These are phyloP conservation scores for Actinomucor elegans DNA, from an alignment of 371 early-diverging fungal species.

Conservation along the genomic window DNA sequence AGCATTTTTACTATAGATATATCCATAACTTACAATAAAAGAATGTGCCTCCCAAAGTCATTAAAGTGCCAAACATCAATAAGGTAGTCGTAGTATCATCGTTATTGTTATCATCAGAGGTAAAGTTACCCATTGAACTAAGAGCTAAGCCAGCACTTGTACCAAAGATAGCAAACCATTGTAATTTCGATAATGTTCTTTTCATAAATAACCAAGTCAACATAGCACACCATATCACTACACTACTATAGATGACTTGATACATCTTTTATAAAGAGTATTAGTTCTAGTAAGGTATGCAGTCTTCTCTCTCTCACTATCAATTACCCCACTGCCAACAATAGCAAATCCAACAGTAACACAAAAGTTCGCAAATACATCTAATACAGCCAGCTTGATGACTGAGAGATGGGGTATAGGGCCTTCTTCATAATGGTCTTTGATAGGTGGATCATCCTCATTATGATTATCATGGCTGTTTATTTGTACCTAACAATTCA, in stretches of 20 bases:
- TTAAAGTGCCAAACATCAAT: constrained; percentile 50
- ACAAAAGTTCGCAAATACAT: constrained; percentile 69
- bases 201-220: constrained; percentile 62
- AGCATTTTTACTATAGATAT: not conserved
- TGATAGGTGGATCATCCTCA: not conserved
- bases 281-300: too few relatives aligned
- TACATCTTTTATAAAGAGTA: too few relatives aligned
- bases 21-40: constrained; percentile 46
- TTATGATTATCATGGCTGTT: not conserved
- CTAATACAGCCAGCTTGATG: constrained; percentile 57
- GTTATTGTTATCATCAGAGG: constrained; percentile 17
- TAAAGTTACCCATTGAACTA: constrained; percentile 44
- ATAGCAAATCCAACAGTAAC: constrained; percentile 73
- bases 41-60: constrained; percentile 59
- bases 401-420: constrained; percentile 50
- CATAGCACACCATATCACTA: constrained; percentile 81
- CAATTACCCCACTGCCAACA: constrained; percentile 77
- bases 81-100: not conserved
- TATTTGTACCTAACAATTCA: constrained; percentile 4
- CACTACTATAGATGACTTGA: constrained; percentile 74
- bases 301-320: too few relatives aligned
- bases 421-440: constrained; percentile 19
- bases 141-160: constrained; percentile 69
- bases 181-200: constrained; percentile 50
- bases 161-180: constrained; percentile 69